A percentile compares a stretch with the other conserved stretches of the same genome.
phyloP scores from a whole-genome alignment of 2,329 filamentous ascomycete genomes.

The Tympanopsis confertula region DNA sequence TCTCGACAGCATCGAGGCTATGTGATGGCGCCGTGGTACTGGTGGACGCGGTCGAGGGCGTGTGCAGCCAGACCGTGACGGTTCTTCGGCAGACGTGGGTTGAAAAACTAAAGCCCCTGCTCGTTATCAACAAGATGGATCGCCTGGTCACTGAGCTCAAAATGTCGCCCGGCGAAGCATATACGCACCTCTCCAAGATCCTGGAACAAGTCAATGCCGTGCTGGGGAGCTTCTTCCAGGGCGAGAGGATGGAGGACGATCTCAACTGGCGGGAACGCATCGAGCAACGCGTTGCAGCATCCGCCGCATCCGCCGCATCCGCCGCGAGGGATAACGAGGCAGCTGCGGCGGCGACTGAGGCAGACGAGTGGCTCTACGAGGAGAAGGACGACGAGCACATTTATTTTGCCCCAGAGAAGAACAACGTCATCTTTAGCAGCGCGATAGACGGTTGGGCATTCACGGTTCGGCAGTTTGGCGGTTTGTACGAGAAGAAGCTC shows the following conservation, averaged over 20 bases:
- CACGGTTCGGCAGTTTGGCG: slow-evolving; percentile 85
- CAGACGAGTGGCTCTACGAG: slow-evolving; percentile 61
- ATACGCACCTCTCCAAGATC: slow-evolving; percentile 76
- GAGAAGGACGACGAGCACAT: slow-evolving; percentile 92
- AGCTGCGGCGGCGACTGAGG: slow-evolving; percentile 36
- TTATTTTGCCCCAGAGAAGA: slow-evolving; percentile 95
- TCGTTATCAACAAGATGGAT: slow-evolving; percentile 98
- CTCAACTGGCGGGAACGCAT: slow-evolving; percentile 89
- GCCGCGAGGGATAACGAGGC: slow-evolving; percentile 15
- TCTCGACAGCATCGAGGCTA: slow-evolving; percentile 85
- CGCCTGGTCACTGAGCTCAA: slow-evolving; percentile 85
- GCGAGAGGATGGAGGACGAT: slow-evolving; percentile 97
- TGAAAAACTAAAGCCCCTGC: slow-evolving; percentile 84
- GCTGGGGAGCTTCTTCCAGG: slow-evolving; percentile 92
- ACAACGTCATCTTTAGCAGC: slow-evolving; percentile 97
- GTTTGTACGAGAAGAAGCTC: slow-evolving; percentile 89
- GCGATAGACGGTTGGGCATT: slow-evolving; percentile 98
- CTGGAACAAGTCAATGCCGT: slow-evolving; percentile 96
- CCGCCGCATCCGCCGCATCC: slow-evolving; percentile 44
- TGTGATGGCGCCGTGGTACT: slow-evolving; percentile 91
- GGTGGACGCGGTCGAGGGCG: slow-evolving; percentile 92
- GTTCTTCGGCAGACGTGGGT: slow-evolving; percentile 90
- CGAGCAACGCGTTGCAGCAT: slow-evolving; percentile 70
- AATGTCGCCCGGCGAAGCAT: slow-evolving; percentile 83
- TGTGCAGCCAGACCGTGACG: slow-evolving; percentile 96